Percentiles rank a stretch among this genome's conserved stretches.
Conservation (phyloP, 768 basidiomycete genomes). For the Russula ochroleuca region DNA sequence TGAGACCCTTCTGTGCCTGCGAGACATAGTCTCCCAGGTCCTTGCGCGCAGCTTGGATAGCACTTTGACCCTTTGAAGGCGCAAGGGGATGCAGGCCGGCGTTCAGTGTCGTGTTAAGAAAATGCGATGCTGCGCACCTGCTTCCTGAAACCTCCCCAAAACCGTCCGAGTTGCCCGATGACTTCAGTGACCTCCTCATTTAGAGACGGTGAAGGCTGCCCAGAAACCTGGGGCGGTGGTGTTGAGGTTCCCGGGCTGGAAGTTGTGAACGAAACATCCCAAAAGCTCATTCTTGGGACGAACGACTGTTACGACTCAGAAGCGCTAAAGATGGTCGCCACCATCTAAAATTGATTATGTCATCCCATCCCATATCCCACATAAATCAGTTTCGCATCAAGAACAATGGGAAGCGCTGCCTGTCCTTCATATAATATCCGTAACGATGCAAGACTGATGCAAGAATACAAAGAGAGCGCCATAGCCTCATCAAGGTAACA, state of each 20-base stretch:
- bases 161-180: constrained; percentile 76
- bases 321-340: not conserved
- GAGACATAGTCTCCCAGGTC: constrained; percentile 68
- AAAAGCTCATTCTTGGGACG: constrained; percentile 28
- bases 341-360: not conserved
- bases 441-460: not conserved
- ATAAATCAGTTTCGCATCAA: not conserved
- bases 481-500: not conserved
- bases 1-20: constrained; percentile 76
- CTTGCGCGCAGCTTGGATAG: constrained; percentile 62
- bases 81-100: constrained; percentile 2
- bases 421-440: not conserved
- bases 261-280: constrained; percentile 16
- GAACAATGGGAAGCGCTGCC: not conserved
- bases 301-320: too few species aligned
- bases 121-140: constrained; percentile 50
- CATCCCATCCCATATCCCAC: not conserved
- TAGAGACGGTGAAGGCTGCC: constrained; percentile 50
- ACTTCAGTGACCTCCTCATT: constrained; percentile 89
- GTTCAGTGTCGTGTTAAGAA: not conserved
- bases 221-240: constrained; percentile 30
- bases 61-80: constrained; percentile 56
- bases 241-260: constrained; percentile 16
- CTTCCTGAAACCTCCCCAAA: constrained; percentile 90
- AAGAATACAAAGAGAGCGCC: not conserved